Evolutionary conservation across 176 grass and related monocot species (phyloP).

Genomic region (Hyparrhenia diplandra): DNA sequence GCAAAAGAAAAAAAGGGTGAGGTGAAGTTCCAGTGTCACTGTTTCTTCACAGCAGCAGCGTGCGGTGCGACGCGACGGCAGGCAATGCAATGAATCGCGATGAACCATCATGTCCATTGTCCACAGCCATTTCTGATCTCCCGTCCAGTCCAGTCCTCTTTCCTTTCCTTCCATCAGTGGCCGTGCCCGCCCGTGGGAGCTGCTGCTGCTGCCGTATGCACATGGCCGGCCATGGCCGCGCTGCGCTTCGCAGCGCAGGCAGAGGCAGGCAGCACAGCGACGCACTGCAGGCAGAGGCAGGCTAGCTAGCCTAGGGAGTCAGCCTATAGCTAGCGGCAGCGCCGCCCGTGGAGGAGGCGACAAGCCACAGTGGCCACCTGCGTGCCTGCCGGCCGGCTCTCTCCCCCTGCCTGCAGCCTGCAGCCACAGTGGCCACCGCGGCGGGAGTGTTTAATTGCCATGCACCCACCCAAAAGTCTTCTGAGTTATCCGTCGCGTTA

Average conservation of each 20-base stretch:
- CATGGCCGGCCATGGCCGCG: not conserved
- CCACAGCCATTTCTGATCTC: not conserved
- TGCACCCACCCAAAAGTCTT: too few relatives aligned
- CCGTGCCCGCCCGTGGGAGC: not conserved
- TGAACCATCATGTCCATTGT: conserved; percentile 8
- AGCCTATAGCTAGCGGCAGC: not conserved
- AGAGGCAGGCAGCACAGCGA: not conserved
- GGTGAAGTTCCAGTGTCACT: not conserved
- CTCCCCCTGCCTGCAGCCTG: not conserved
- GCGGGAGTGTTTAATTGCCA: too few relatives aligned
- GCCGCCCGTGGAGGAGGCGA: not conserved
- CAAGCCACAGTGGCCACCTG: not conserved
- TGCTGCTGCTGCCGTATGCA: not conserved
- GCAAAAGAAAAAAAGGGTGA: too few relatives aligned
- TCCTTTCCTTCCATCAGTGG: too few relatives aligned
- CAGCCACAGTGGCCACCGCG: too few relatives aligned
- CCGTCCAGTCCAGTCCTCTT: too few relatives aligned
- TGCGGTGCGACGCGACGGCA: too few relatives aligned
- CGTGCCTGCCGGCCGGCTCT: not conserved
- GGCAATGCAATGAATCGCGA: not conserved
- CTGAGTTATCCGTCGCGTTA: too few relatives aligned
- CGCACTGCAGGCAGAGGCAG: not conserved
- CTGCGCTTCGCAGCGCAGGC: not conserved
- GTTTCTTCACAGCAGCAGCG: too few relatives aligned
- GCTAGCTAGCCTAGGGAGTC: not conserved